These are phyloP conservation scores for Arthonia radiata DNA, from an alignment of 495 filamentous ascomycete species.

Conservation along the genomic window DNA sequence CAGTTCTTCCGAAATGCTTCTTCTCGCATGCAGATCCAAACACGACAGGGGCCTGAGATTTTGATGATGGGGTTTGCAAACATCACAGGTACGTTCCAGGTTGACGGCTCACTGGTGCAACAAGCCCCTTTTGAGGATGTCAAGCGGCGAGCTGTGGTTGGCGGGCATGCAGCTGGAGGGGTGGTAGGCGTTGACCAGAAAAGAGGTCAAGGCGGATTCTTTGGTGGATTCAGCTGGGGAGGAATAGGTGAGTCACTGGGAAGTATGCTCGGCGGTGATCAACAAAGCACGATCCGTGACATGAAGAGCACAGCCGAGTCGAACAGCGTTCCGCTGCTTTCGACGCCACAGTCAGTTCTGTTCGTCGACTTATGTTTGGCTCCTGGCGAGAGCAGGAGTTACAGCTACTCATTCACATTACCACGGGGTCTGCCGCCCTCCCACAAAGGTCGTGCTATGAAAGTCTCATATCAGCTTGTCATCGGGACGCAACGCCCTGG, in stretches of 20 bases:
- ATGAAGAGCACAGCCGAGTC: constrained; percentile 66
- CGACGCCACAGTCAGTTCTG: constrained; percentile 87
- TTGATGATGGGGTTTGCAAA: constrained; percentile 98
- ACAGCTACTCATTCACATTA: constrained; percentile 61
- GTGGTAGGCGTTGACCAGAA: constrained; percentile 55
- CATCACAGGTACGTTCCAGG: constrained; percentile 69
- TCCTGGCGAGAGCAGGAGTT: constrained; percentile 75
- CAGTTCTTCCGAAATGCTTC: constrained; percentile 39
- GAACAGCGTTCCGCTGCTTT: constrained; percentile 65
- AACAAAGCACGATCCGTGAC: constrained; percentile 77
- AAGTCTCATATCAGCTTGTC: constrained; percentile 72
- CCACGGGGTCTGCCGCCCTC: constrained; percentile 72
- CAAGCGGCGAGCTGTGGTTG: constrained; percentile 77
- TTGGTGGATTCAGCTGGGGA: constrained; percentile 71
- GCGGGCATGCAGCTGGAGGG: constrained; percentile 55
- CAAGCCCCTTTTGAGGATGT: constrained; percentile 82
- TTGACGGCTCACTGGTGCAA: constrained; percentile 80
- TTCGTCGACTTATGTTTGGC: constrained; percentile 78
- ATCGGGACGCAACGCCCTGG: constrained; percentile 75
- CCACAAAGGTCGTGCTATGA: constrained; percentile 80
- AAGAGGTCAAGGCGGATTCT: constrained; percentile 54
- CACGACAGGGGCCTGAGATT: constrained; percentile 34
- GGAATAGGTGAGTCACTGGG: constrained; percentile 69
- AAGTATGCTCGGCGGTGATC: constrained; percentile 47
- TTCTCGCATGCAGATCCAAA: constrained; percentile 19